Percentiles rank a stretch among this genome's conserved stretches.
phyloP scores from a whole-genome alignment of 2,329 filamentous ascomycete genomes.

The Metarhizium sp. region DNA sequence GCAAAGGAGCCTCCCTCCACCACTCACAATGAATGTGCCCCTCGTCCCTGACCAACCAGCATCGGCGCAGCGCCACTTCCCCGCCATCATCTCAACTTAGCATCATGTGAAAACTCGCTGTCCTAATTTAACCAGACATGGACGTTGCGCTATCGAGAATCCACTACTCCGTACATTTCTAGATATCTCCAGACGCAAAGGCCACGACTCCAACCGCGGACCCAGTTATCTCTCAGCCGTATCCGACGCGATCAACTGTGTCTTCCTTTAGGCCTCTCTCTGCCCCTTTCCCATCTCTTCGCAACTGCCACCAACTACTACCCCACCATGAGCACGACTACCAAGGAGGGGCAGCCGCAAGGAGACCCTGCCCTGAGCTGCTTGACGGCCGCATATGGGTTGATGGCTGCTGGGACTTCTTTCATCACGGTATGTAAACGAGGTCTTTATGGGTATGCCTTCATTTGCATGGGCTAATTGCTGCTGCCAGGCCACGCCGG shows the following conservation, averaged over 20 bases:
- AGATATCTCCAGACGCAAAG: background rate
- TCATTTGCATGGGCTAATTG: background rate
- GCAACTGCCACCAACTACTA: background rate
- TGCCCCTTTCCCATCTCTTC: background rate
- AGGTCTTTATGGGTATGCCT: background rate
- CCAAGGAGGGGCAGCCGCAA: slow-evolving; percentile 17
- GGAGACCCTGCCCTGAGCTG: slow-evolving; percentile 44
- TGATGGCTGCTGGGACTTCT: slow-evolving; percentile 98
- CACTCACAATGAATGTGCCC: too few relatives aligned
- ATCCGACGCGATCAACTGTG: background rate
- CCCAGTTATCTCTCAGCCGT: background rate
- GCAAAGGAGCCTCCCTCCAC: too few relatives aligned
- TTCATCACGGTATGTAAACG: slow-evolving; percentile 68
- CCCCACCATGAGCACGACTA: slow-evolving; percentile 14
- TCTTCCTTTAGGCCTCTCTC: background rate
- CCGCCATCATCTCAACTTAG: too few relatives aligned
- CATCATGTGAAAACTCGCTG: background rate
- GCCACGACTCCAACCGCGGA: background rate
- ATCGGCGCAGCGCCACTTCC: background rate
- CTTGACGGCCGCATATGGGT: slow-evolving; percentile 82
- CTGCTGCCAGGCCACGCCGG: slow-evolving; percentile 69
- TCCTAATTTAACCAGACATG: background rate
- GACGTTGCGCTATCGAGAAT: background rate
- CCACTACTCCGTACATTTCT: background rate
- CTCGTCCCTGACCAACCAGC: slow-evolving; percentile 1